These are phyloP conservation scores for Papiliotrema laurentii DNA, from an alignment of 1,284 basidiomycete genomes.

Conservation along the genomic window DNA sequence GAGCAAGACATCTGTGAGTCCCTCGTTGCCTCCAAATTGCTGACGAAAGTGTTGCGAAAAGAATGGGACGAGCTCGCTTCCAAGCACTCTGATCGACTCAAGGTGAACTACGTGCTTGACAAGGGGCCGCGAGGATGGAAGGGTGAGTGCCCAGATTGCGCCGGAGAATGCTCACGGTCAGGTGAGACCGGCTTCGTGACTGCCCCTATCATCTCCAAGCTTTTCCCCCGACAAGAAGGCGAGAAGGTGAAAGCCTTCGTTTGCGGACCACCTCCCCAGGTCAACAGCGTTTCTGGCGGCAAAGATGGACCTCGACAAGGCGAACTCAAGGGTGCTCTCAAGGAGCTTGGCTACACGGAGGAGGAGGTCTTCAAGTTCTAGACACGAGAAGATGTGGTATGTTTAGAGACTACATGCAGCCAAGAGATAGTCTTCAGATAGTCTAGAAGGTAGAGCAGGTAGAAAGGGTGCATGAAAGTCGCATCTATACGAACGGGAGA, in stretches of 20 bases:
- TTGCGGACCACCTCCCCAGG: constrained; percentile 87
- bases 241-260: constrained; percentile 85
- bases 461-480: neutral
- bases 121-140: constrained; percentile 67
- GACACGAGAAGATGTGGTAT: neutral
- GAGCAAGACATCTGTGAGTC: constrained; percentile 71
- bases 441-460: neutral
- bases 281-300: constrained; percentile 62
- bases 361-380: constrained; percentile 58
- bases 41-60: constrained; percentile 59
- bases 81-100: constrained; percentile 62
- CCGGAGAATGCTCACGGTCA: constrained; percentile 17
- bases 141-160: constrained; percentile 50
- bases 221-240: constrained; percentile 60
- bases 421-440: neutral
- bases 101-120: constrained; percentile 83
- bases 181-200: constrained; percentile 69
- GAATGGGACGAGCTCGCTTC: constrained; percentile 72
- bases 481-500: too few relatives aligned
- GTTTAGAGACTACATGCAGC: neutral
- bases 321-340: constrained; percentile 71
- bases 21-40: neutral
- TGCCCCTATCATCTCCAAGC: constrained; percentile 64
- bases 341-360: constrained; percentile 77
- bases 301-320: constrained; percentile 71